phyloP scores from a whole-genome alignment of 441 rosid species.

The Corymbia calophylla region DNA sequence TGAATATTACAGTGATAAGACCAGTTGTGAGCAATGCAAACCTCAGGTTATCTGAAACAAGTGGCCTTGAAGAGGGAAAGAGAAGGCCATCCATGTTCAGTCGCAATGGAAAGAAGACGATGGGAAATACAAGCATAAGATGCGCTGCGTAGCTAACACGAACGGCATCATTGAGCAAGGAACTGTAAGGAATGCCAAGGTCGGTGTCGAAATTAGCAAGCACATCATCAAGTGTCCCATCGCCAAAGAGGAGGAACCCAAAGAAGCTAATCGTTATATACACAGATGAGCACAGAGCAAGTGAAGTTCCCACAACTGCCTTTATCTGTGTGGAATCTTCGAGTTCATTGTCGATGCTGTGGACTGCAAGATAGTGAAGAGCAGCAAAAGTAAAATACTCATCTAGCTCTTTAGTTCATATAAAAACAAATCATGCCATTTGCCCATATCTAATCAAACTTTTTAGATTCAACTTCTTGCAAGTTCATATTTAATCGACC shows the following conservation, averaged over 20 bases:
- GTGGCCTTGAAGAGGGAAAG: constrained; percentile 66
- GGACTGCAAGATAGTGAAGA: constrained; percentile 45
- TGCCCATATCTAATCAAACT: background rate
- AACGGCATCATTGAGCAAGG: constrained; percentile 77
- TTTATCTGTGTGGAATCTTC: constrained; percentile 66
- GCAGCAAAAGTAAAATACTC: background rate
- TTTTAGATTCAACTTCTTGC: background rate
- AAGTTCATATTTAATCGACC: background rate
- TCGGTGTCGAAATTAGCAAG: constrained; percentile 89
- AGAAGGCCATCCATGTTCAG: constrained; percentile 89
- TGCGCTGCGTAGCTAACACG: constrained; percentile 93
- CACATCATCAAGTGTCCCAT: constrained; percentile 82
- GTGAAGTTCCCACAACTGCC: constrained; percentile 79
- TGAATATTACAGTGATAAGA: constrained; percentile 54
- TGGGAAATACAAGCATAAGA: constrained; percentile 96
- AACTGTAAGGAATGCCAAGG: constrained; percentile 82
- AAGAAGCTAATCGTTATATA: constrained; percentile 84
- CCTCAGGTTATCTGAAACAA: constrained; percentile 54
- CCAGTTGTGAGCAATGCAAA: constrained; percentile 57
- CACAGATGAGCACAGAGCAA: constrained; percentile 72
- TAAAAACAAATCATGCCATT: background rate
- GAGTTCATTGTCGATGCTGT: constrained; percentile 91
- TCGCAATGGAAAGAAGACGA: constrained; percentile 82
- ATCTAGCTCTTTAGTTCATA: background rate
- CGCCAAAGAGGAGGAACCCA: constrained; percentile 90